Evolutionary conservation across 495 filamentous ascomycete genomes (phyloP).

Genomic region (Margaritispora aquatica): DNA sequence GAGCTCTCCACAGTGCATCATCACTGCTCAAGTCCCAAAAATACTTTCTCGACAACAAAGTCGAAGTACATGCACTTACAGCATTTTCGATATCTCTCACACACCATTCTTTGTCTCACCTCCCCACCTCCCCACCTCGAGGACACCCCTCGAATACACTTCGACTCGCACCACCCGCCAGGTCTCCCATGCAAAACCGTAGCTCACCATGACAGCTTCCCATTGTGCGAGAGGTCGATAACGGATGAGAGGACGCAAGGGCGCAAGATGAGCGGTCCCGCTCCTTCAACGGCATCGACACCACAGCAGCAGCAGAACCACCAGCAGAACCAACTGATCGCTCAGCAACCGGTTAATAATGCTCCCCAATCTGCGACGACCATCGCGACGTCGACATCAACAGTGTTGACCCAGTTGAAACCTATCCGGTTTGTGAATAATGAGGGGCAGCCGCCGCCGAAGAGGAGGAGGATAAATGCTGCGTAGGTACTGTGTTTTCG

Average conservation of each 20-base stretch:
- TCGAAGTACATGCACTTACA: no score
- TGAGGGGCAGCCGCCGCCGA: conserved; percentile 74
- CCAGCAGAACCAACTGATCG: conserved; percentile 3
- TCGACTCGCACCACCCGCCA: not conserved
- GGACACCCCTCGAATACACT: not conserved
- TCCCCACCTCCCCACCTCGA: not conserved
- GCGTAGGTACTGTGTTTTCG: conserved; percentile 46
- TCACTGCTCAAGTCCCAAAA: no score
- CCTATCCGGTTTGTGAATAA: conserved; percentile 75
- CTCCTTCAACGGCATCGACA: not conserved
- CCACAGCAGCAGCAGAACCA: not conserved
- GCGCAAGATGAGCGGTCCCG: not conserved
- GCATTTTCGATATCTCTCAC: no score
- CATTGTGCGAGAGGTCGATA: not conserved
- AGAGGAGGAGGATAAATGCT: conserved; percentile 73
- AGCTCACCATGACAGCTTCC: not conserved
- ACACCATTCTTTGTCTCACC: no score
- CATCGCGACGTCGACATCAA: no score
- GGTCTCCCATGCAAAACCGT: not conserved
- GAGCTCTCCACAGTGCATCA: conserved; percentile 2
- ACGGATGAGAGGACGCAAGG: not conserved
- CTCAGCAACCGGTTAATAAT: conserved; percentile 10
- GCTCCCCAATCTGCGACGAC: no score
- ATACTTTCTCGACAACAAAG: no score
- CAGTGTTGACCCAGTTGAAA: no score